These are phyloP conservation scores for Mesostigma viride DNA, from an alignment of 139 green algal genomes.

Conservation along the genomic window DNA sequence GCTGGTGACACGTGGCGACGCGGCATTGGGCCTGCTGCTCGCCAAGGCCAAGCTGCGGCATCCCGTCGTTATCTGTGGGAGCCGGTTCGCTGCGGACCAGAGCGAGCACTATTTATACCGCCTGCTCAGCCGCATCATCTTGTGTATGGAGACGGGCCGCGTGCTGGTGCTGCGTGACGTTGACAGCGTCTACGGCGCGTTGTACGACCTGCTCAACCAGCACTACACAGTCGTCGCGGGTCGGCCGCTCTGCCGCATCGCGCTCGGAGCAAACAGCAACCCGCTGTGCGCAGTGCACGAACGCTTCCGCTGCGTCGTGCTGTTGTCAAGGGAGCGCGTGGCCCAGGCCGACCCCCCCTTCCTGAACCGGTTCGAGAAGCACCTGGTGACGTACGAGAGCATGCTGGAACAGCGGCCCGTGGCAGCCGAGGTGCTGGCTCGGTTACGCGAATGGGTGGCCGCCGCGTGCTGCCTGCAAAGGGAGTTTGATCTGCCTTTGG, in stretches of 20 bases:
- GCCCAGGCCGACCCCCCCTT: constrained; percentile 10
- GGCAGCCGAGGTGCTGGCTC: too few species aligned
- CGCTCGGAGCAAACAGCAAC: constrained; percentile 24
- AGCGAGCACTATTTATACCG: constrained; percentile 19
- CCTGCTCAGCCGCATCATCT: constrained; percentile 25
- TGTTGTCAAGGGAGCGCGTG: not conserved
- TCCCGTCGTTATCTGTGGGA: constrained; percentile 6
- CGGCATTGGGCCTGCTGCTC: not conserved
- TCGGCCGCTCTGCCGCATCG: constrained; percentile 26
- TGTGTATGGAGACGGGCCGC: constrained; percentile 28
- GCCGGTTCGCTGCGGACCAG: constrained; percentile 13
- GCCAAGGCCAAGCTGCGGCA: not conserved
- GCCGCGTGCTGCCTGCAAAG: too few species aligned
- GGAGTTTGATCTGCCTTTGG: too few species aligned
- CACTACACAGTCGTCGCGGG: constrained; percentile 28
- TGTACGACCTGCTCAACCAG: constrained; percentile 40
- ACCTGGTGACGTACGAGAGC: not conserved
- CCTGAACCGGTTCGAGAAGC: constrained; percentile 29
- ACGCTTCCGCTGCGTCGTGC: constrained; percentile 24
- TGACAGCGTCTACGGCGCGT: constrained; percentile 16
- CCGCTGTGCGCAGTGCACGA: constrained; percentile 32
- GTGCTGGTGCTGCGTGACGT: constrained; percentile 19
- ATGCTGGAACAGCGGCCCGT: too few species aligned
- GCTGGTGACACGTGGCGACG: constrained; percentile 12
- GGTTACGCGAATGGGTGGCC: too few species aligned